phyloP scores from a whole-genome alignment of 1,139 yeast species.

The Lizanozyma gosingica region DNA sequence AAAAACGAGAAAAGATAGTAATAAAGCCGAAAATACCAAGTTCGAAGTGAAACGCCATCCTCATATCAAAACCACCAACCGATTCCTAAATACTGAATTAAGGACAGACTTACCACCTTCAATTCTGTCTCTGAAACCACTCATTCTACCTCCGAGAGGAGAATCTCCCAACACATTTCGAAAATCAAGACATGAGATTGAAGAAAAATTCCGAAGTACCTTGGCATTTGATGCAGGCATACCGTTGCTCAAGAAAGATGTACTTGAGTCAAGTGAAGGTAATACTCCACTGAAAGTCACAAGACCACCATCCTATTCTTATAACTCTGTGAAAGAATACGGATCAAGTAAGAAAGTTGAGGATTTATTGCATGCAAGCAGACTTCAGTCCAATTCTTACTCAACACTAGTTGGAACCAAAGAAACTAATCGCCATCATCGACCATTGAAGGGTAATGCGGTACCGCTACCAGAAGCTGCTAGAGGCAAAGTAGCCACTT shows the following conservation, averaged over 20 bases:
- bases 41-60: not conserved
- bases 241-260: not conserved
- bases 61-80: not conserved
- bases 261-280: not conserved
- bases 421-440: not conserved
- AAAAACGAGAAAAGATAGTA: not conserved
- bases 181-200: not conserved
- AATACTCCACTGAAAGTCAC: not conserved
- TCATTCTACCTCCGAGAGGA: not conserved
- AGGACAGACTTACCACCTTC: not conserved
- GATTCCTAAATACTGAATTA: not conserved
- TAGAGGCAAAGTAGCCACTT: not conserved
- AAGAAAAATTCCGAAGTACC: not conserved
- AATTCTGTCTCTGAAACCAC: not conserved
- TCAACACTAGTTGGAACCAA: not conserved
- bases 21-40: too few relatives aligned
- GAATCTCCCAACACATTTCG: not conserved
- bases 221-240: not conserved
- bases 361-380: not conserved
- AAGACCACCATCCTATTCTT: not conserved
- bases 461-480: not conserved
- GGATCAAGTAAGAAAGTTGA: not conserved
- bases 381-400: not conserved
- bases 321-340: not conserved
- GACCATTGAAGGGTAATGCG: not conserved